Evolutionary conservation across 2,329 filamentous ascomycete species (phyloP), one percentile per base, ranked within the genome.

Genomic region (Amauroascus verrucosus): DNA sequence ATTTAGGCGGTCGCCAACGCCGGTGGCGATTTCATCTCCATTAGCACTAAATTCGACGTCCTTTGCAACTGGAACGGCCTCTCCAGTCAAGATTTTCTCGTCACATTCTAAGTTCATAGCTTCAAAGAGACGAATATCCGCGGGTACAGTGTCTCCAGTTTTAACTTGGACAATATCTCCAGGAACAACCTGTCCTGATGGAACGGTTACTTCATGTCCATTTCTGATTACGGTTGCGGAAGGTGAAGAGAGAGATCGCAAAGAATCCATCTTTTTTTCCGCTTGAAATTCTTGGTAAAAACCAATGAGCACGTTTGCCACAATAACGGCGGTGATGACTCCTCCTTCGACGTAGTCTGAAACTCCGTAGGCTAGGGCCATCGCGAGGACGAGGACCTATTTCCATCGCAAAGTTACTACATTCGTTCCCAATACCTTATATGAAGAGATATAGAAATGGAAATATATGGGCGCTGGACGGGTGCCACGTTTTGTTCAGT

Each of bases 81-180:
- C 80, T 37, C 80, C 80, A 9, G 80, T 83, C 35, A 83, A 70
- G 46, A 82, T 75, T 13, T 79, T 76, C 61, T 82, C 80, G 57
- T 94, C 86, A 58, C 84, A 85, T 48, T 84, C 84, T 55, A 88
- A 72, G 66, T 90, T 90, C 69, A 88, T 80, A 54, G 77, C 70
- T 60, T 79, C 76, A 51, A 78, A 67, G 35, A 75, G 61, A 54
- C 78, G 72, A 51, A 82, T 61, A 60, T 83, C 80, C 3, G 79
- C 80, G 14, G 79, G 78, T 8, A 82, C 71, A 5, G 78, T 80
- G 58, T 81, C 79, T 7, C 79, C 78, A 11, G 74, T 77, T 63
- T 72, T 74, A 61, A 74, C 67, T 13, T 70, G 68, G 8, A 74
- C 74, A 44, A 82, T 69, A 58, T 82, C 79, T 14, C 79, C 80